Evolutionary conservation across 805 yeast genomes (phyloP), one percentile per base, ranked within the genome.

Genomic region (Candida peoriensis): DNA sequence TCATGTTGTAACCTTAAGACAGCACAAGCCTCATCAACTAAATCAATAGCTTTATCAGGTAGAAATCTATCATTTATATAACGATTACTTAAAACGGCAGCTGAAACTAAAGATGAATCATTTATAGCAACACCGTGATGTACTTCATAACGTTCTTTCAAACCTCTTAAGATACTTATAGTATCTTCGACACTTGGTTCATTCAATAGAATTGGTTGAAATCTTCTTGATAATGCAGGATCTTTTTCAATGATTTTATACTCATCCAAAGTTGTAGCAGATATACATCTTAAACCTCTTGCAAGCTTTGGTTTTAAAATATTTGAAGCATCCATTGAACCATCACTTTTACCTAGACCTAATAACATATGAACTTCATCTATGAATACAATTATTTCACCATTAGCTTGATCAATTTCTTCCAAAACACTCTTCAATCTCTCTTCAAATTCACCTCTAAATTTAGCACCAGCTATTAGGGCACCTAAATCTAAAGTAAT

Each of bases 21-120:
- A 4, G 97, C 93, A 63, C 97, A 89, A 0, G 97, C 97, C 56
- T 90, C 98, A 61, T 90, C 98, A 2, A 90, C 93, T 46, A 90
- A 71, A 60, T 90, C 98, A 46, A 90, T 90, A 15, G 97, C 97
- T 64, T 90, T 90, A 55, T 90, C 98, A 1, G 98, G 98, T 24
- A 90, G 64, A 51, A 78, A 88, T 36, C 97, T 64, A 57, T 90
- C 97, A 3, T 94, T 83, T 37, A 90, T 85, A 57, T 90, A 90
- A 44, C 98, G 72, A 54, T 87, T 85, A 31, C 94, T 78, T 53
- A 89, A 76, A 6, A 85, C 79, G 0, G 96, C 96, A 10, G 97
- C 96, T 0, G 96, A 83, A 2, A 90, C 97, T 37, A 90, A 67
- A 0, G 98, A 96, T 32, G 88, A 74, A 55, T 90, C 98, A 4